A percentile compares a stretch with the other conserved stretches of the same genome.
These are phyloP conservation scores for Novakomyces olei DNA, from an alignment of 805 yeast genomes.

Conservation along the genomic window DNA sequence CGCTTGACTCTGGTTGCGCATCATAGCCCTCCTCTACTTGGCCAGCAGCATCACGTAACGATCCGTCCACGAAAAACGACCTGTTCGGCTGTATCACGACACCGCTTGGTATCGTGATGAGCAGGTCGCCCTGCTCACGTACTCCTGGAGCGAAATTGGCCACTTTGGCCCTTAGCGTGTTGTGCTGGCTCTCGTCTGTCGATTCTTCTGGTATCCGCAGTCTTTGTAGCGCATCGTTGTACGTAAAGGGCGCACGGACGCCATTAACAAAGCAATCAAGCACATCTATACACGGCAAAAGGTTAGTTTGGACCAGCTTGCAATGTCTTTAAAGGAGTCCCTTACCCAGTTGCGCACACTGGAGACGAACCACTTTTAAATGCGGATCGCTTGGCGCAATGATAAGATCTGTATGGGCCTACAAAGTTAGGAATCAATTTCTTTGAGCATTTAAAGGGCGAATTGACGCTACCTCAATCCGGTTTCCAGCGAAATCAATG, in stretches of 20 bases:
- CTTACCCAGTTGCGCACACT: not conserved
- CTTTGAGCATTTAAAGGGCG: not conserved
- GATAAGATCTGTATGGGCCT: no score
- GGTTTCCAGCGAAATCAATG: not conserved
- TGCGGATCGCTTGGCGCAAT: no score
- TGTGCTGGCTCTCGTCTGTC: not conserved
- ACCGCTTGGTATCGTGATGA: not conserved
- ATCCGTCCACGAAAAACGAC: no score
- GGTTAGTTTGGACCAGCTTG: not conserved
- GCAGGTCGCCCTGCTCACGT: not conserved
- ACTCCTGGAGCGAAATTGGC: not conserved
- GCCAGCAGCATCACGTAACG: no score
- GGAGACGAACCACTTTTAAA: slow-evolving; percentile 1
- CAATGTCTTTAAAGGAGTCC: not conserved
- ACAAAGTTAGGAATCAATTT: slow-evolving; percentile 3
- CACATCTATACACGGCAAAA: not conserved
- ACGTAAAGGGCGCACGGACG: not conserved
- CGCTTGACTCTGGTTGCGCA: not conserved
- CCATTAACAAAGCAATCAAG: not conserved
- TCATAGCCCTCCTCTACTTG: no score
- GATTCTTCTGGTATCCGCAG: not conserved
- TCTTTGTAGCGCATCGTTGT: slow-evolving; percentile 1
- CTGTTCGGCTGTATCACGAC: no score
- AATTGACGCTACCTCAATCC: not conserved
- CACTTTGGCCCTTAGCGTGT: not conserved